Percentiles rank a stretch among this genome's conserved stretches.
These are phyloP conservation scores for Tolypocladium tundrense DNA, from an alignment of 2,329 filamentous ascomycete genomes.

Conservation along the genomic window DNA sequence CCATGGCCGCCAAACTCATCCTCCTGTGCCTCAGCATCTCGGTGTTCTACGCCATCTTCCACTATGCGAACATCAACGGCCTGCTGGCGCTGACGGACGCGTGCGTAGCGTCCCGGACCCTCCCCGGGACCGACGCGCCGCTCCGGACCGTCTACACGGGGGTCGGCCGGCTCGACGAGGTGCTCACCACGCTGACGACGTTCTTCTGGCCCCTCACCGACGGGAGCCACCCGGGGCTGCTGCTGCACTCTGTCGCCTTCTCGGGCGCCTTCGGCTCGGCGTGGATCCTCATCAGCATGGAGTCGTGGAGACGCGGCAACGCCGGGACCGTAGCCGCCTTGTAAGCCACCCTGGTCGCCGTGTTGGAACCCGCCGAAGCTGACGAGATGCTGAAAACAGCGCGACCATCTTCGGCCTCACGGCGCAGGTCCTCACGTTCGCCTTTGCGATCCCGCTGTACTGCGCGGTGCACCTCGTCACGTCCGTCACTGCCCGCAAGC, in stretches of 20 bases:
- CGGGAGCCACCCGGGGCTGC: slow-evolving; percentile 4
- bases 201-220: slow-evolving; percentile 10
- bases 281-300: slow-evolving; percentile 8
- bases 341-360: slow-evolving; percentile 2
- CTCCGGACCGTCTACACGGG: slow-evolving; percentile 9
- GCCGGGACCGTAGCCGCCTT: slow-evolving; percentile 6
- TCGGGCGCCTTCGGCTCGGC: slow-evolving; percentile 8
- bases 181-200: slow-evolving; percentile 7
- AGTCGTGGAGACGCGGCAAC: slow-evolving; percentile 10
- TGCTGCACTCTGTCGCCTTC: slow-evolving; percentile 10
- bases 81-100: slow-evolving; percentile 2
- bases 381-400: slow-evolving; percentile 1
- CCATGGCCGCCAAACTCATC: slow-evolving; percentile 6
- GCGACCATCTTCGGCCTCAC: slow-evolving; percentile 5
- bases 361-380: not conserved
- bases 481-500: slow-evolving; percentile 3
- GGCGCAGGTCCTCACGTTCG: slow-evolving; percentile 9
- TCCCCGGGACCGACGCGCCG: slow-evolving; percentile 7
- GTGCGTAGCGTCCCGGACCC: not conserved
- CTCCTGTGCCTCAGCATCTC: slow-evolving; percentile 6
- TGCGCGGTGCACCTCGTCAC: slow-evolving; percentile 6
- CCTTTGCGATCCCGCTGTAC: slow-evolving; percentile 10
- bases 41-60: slow-evolving; percentile 10
- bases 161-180: slow-evolving; percentile 3
- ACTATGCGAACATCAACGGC: slow-evolving; percentile 8